These are phyloP conservation scores for Gracilaria gracilis DNA, from an alignment of 23 red algal genomes.

Conservation along the genomic window DNA sequence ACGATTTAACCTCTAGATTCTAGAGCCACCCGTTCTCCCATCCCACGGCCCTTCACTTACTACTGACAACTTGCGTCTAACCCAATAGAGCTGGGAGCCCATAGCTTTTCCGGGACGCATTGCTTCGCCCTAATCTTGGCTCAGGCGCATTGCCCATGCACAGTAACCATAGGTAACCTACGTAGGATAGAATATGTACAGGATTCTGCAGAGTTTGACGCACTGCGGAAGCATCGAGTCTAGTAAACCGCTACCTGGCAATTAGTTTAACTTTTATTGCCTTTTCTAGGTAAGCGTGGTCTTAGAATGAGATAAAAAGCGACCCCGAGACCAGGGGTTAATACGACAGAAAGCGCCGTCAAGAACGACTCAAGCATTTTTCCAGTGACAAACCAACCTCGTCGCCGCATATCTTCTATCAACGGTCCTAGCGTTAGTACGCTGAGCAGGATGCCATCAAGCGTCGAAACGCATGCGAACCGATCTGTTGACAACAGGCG, in stretches of 20 bases:
- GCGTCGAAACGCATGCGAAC: conserved; percentile 13
- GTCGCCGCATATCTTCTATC: conserved; percentile 70
- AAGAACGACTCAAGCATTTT: conserved; percentile 32
- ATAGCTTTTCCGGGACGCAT: conserved; percentile 40
- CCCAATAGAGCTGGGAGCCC: conserved; percentile 15
- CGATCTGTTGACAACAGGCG: conserved; percentile 43
- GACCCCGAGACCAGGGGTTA: conserved; percentile 51
- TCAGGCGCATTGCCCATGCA: conserved; percentile 41
- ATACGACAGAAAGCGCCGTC: conserved; percentile 48
- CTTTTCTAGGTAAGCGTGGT: conserved; percentile 43
- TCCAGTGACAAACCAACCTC: conserved; percentile 66
- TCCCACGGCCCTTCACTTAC: conserved; percentile 38
- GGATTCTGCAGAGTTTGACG: conserved; percentile 37
- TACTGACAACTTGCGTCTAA: conserved; percentile 41
- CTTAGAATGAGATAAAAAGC: conserved; percentile 58
- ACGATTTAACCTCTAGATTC: conserved; percentile 53
- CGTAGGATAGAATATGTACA: conserved; percentile 49
- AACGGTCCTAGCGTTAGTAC: conserved; percentile 55
- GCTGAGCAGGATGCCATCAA: conserved; percentile 42
- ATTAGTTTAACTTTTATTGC: conserved; percentile 4
- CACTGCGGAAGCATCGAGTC: conserved; percentile 40
- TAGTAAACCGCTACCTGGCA: conserved; percentile 32
- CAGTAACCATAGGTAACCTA: conserved; percentile 36
- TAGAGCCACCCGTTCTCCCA: conserved; percentile 4
- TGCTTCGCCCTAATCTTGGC: conserved; percentile 40